Conservation (phyloP, 2,329 filamentous ascomycete genomes). For the Penicillium sclerotiorum region DNA sequence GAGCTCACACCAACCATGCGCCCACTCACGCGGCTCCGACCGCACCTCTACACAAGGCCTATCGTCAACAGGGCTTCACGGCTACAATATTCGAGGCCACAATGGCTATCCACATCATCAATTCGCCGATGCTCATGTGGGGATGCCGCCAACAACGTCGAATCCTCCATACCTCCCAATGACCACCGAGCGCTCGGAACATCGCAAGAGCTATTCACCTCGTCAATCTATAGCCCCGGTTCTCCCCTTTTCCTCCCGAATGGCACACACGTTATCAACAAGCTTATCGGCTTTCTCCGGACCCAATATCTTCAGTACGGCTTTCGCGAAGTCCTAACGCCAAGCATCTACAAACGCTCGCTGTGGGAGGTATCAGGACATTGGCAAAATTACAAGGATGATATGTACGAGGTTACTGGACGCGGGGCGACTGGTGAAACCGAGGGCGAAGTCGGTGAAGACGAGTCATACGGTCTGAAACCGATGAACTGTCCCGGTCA, state of each 20-base stretch:
- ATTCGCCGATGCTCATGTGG: constrained; percentile 25
- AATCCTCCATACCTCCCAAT: constrained; percentile 38
- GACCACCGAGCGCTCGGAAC: constrained; percentile 56
- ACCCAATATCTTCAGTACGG: constrained; percentile 83
- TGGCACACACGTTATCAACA: constrained; percentile 80
- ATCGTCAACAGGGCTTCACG: not conserved
- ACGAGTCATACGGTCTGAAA: constrained; percentile 79
- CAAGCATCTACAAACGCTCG: constrained; percentile 86
- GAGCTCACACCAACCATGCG: constrained; percentile 26
- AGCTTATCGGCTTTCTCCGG: constrained; percentile 77
- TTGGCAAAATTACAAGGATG: constrained; percentile 85
- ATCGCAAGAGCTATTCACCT: constrained; percentile 74
- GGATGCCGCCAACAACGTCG: constrained; percentile 22
- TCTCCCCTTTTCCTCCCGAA: constrained; percentile 84
- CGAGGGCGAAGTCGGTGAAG: constrained; percentile 55
- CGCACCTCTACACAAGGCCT: constrained; percentile 14
- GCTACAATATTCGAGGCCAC: constrained; percentile 8
- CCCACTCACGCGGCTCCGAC: constrained; percentile 21
- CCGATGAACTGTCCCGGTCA: constrained; percentile 94
- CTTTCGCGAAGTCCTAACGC: constrained; percentile 85
- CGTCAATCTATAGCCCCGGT: constrained; percentile 77
- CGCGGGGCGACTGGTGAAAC: constrained; percentile 51
- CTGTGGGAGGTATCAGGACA: constrained; percentile 86
- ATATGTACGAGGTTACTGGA: constrained; percentile 80
- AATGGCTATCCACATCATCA: constrained; percentile 22